Evolutionary conservation across 192 early-diverging fungal genomes (phyloP).

Genomic region (Rhizophagus prolifer): DNA sequence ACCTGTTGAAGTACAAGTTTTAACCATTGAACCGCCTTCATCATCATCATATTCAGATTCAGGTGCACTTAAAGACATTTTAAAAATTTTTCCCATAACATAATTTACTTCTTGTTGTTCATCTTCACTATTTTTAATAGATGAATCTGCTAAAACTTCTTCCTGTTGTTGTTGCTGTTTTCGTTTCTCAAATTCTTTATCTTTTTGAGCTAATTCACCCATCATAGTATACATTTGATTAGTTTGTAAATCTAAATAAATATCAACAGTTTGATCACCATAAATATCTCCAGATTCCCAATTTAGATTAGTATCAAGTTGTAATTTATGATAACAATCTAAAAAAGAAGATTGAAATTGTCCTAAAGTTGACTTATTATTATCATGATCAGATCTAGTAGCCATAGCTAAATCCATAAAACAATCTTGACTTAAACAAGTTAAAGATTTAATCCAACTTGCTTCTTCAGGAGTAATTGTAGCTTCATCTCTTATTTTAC

Average conservation of each 20-base stretch:
- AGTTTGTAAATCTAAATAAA: constrained; percentile 30
- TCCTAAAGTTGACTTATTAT: constrained; percentile 11
- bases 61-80: not conserved
- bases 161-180: not conserved
- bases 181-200: not conserved
- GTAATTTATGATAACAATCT: constrained; percentile 29
- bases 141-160: too few relatives aligned
- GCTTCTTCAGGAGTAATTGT: constrained; percentile 38
- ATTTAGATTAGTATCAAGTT: constrained; percentile 15
- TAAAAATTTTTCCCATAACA: not conserved
- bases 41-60: constrained; percentile 22
- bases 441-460: constrained; percentile 43
- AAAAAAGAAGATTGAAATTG: constrained; percentile 27
- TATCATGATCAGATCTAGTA: not conserved
- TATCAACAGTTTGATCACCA: constrained; percentile 27
- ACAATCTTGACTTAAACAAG: constrained; percentile 28
- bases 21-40: constrained; percentile 5
- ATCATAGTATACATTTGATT: constrained; percentile 33
- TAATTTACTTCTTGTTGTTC: not conserved
- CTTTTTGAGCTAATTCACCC: constrained; percentile 18
- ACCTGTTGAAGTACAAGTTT: constrained; percentile 26
- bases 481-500: constrained; percentile 40
- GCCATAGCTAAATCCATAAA: constrained; percentile 30
- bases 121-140: not conserved
- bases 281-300: constrained; percentile 29